Evolutionary conservation across 148 eudicot genomes (phyloP), one percentile per base, ranked within the genome.

Genomic region (Rhododendron ovatum): DNA sequence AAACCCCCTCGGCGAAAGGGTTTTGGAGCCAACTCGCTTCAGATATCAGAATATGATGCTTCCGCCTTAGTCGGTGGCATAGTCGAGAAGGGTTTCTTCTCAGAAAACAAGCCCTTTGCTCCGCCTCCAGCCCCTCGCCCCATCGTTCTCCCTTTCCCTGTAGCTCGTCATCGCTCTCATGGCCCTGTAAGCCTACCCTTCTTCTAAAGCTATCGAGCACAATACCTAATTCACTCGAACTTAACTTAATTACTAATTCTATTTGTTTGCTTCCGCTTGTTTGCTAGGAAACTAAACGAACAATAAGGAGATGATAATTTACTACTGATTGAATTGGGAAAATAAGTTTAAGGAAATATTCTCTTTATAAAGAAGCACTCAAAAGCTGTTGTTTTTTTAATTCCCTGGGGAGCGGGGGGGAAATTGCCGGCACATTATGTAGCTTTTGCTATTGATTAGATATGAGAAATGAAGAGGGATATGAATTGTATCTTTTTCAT

Each of bases 151-250:
- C 76, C 76, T 14, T 71, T 71, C 28, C 76, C 76, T 30, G 41
- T 71, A 1, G 76, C 76, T 71, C 76, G 76, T 30, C 76, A 71
- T 71, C 76, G 76, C 76, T 71, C 76, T 15, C 76, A 71, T 71
- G 41, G 76, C 76, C 76, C 76, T 30, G 76, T 71, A 71, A 71
- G 76, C 39, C 39, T 71, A 28, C 41, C 28, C 17, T 33, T 30
- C 20, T 33, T 30, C 41, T 11, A 0, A 1, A 71, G 3, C 5
- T 14, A 33, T 33, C 33, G 33, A 65, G 13, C 71, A 8, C 71
- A 63, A n/a, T 9, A 63, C 30, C 71, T n/a, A 63, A 55, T 55
- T 17, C 18, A 24, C 10, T 63, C 15, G 28, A 63, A 63, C 71
- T 63, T n/a, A 2, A 24, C 45, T 9, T 20, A 7, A 1, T 20